Base-by-base conservation (phyloP, 2,329 filamentous ascomycete genomes). In the Cadophora sp. region DNA sequence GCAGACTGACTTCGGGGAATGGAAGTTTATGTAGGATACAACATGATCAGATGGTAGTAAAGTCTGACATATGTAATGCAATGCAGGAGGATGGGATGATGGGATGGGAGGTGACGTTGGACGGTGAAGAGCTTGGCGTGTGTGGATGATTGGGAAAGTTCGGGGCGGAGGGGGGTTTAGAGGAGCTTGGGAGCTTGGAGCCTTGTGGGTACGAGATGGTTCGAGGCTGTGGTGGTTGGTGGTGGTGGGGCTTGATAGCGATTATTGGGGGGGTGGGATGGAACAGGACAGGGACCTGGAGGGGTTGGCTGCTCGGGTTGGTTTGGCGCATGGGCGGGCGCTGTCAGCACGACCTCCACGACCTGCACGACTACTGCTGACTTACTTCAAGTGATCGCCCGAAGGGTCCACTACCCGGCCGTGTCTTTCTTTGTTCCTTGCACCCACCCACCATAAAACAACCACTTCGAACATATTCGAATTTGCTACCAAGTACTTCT, bases 141-240 rank as follows among this genome's bases (percentile, higher is more conserved):
- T 19, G 31, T 43, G 31, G 55, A 22, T 29, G 37, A 58, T 46
- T 43, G 37, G 53, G 22, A 22, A n/a, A n/a, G n/a, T n/a, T n/a
- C n/a, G n/a, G n/a, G n/a, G n/a, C n/a, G n/a, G n/a, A n/a, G n/a
- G n/a, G n/a, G n/a, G n/a, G n/a, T n/a, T n/a, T n/a, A n/a, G n/a
- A n/a, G n/a, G n/a, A 48, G 43, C 8, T 48, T 19, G 51, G 51
- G 27, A 34, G 40, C 31, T 43, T 37, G 27, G 40, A 24, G 12
- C 11, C 11, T 11, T 34, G n/a, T 22, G 50, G 6, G 53, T 14
- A 11, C 31, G 22, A 22, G 26, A 26, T 29, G 6, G 3, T 26
- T 62, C 53, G 50, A 62, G 62, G 51, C 62, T 64, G 62, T 64
- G 51, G 62, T 61, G 60, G 59, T n/a, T n/a, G n/a, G n/a, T n/a